Conservation (phyloP, 169 alveolate species). For the Ichthyophthirius multifiliis region DNA sequence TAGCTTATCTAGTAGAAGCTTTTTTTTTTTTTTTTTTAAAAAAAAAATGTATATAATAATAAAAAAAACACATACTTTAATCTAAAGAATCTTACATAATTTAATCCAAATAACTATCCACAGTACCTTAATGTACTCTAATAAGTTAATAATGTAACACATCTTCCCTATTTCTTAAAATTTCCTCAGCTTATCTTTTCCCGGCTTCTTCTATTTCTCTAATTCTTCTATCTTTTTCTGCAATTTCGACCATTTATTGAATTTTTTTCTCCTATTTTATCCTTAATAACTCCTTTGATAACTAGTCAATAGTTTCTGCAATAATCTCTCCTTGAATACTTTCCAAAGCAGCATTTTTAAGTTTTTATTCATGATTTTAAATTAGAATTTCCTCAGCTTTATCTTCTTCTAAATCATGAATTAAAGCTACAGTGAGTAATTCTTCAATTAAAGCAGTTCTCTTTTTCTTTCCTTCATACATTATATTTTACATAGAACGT, state of each 20-base stretch:
- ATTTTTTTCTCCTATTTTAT: slow-evolving; percentile 87
- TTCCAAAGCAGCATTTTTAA: slow-evolving; percentile 83
- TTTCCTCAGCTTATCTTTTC: slow-evolving; percentile 92
- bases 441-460: slow-evolving; percentile 79
- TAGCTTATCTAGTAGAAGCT: slow-evolving; percentile 77
- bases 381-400: slow-evolving; percentile 50
- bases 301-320: slow-evolving; percentile 87
- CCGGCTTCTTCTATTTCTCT: slow-evolving; percentile 94
- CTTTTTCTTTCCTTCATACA: slow-evolving; percentile 84
- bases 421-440: slow-evolving; percentile 78
- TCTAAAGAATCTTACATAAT: slow-evolving; percentile 76
- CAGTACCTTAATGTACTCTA: slow-evolving; percentile 90
- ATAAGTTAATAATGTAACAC: slow-evolving; percentile 82
- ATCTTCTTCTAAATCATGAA: slow-evolving; percentile 54
- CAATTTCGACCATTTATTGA: slow-evolving; percentile 88
- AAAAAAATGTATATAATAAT: background rate
- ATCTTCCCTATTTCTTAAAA: slow-evolving; percentile 90
- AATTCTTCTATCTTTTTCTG: slow-evolving; percentile 91
- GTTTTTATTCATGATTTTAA: slow-evolving; percentile 73
- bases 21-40: background rate
- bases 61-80: slow-evolving; percentile 13
- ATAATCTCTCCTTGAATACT: slow-evolving; percentile 87
- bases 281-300: slow-evolving; percentile 89
- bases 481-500: slow-evolving; percentile 87
- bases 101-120: slow-evolving; percentile 89